Evolutionary conservation across 2,329 filamentous ascomycete genomes (phyloP).

Genomic region (Beauveria medogensis): DNA sequence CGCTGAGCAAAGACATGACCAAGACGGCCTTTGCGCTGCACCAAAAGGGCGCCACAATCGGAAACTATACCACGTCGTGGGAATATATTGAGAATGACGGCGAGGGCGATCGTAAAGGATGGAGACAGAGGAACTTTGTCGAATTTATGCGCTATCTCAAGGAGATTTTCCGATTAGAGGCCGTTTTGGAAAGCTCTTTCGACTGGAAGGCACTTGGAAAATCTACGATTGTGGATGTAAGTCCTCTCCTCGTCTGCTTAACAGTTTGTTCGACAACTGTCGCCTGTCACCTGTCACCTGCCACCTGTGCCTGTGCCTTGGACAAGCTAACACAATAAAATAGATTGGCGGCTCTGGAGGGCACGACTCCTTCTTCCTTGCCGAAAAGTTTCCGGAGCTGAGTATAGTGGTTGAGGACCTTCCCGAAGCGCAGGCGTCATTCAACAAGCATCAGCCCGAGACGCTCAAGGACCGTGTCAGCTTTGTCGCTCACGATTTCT

Average conservation of each 20-base stretch:
- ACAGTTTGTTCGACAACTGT: neutral
- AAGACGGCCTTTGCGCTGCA: slow-evolving; percentile 30
- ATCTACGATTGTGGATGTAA: slow-evolving; percentile 32
- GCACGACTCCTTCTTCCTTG: slow-evolving; percentile 32
- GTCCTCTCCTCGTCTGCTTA: slow-evolving; percentile 12
- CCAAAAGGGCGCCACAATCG: slow-evolving; percentile 23
- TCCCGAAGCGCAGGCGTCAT: slow-evolving; percentile 26
- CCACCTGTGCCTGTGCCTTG: no score
- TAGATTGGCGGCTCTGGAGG: slow-evolving; percentile 36
- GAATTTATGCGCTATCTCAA: slow-evolving; percentile 32
- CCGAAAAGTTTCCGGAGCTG: slow-evolving; percentile 32
- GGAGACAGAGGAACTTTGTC: slow-evolving; percentile 30
- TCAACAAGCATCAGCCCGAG: slow-evolving; percentile 26
- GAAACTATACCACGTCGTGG: slow-evolving; percentile 27
- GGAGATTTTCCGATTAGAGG: slow-evolving; percentile 30
- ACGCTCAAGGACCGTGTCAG: slow-evolving; percentile 25
- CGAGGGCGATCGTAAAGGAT: slow-evolving; percentile 29
- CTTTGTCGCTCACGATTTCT: slow-evolving; percentile 31
- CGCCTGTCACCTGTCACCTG: no score
- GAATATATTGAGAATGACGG: slow-evolving; percentile 33
- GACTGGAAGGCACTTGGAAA: slow-evolving; percentile 30
- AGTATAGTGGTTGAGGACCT: slow-evolving; percentile 38
- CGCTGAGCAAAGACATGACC: slow-evolving; percentile 25
- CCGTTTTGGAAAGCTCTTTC: slow-evolving; percentile 23
- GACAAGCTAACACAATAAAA: neutral